A percentile compares a stretch with the other conserved stretches of the same genome.
Conservation (phyloP, 257 asterid species). For the Solanum pennellii region DNA sequence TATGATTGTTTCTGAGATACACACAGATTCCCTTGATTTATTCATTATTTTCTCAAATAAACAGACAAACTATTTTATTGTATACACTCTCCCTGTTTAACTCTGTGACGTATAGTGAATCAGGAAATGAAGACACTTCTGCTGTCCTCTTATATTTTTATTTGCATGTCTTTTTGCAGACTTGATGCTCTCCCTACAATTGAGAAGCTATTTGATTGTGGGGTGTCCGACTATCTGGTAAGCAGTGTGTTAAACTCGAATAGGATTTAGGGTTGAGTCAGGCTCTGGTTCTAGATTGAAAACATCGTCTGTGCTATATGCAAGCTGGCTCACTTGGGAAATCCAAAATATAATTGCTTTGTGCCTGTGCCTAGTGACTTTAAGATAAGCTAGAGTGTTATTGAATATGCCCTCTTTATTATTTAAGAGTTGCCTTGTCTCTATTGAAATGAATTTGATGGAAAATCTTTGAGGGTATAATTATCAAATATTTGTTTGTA, state of each 20-base stretch:
- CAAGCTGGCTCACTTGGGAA: neutral
- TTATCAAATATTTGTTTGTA: neutral
- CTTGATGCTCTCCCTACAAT: constrained; percentile 45
- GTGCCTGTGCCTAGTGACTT: neutral
- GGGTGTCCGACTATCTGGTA: constrained; percentile 90
- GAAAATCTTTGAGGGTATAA: neutral
- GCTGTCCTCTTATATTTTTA: neutral
- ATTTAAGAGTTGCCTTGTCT: neutral
- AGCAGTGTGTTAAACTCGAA: neutral
- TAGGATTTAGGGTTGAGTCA: neutral
- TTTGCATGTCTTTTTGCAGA: constrained; percentile 23
- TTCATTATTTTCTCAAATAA: neutral
- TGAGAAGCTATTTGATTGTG: constrained; percentile 76
- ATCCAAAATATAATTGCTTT: neutral
- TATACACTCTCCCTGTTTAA: neutral
- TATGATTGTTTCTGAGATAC: neutral
- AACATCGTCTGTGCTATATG: neutral
- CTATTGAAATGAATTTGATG: neutral
- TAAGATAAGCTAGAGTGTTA: neutral
- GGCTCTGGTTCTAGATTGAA: neutral
- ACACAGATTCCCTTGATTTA: neutral
- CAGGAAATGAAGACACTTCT: neutral
- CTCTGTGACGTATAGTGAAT: neutral
- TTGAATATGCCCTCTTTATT: neutral
- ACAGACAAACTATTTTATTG: neutral